These are phyloP conservation scores for Nigrograna mackinnonii DNA, from an alignment of 2,329 filamentous ascomycete genomes.

Conservation along the genomic window DNA sequence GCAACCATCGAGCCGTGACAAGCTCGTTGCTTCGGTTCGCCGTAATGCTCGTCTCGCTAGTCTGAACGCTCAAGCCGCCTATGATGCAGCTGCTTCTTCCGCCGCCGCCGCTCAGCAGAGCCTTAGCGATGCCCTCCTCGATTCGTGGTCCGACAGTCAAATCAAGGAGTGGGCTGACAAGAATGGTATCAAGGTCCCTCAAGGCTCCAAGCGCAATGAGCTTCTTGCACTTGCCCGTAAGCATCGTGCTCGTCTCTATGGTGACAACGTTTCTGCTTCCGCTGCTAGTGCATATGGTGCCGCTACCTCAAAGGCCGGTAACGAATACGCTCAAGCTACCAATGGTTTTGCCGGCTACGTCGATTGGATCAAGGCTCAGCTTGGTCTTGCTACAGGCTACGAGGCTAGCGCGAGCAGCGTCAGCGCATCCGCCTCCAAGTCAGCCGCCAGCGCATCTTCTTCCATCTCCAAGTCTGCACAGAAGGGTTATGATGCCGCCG, in stretches of 20 bases:
- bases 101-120: slow-evolving; percentile 67
- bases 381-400: slow-evolving; percentile 48
- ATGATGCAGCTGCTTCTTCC: slow-evolving; percentile 48
- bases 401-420: slow-evolving; percentile 24
- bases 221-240: slow-evolving; percentile 87
- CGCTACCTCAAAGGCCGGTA: slow-evolving; percentile 63
- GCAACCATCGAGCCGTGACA: slow-evolving; percentile 82
- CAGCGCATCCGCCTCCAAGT: slow-evolving; percentile 26
- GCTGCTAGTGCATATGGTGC: slow-evolving; percentile 47
- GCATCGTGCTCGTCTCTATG: slow-evolving; percentile 73
- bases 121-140: slow-evolving; percentile 81
- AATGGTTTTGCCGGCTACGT: slow-evolving; percentile 48
- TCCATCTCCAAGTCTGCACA: slow-evolving; percentile 28
- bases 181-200: slow-evolving; percentile 86
- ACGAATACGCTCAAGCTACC: slow-evolving; percentile 71
- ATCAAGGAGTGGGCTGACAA: slow-evolving; percentile 93
- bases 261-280: slow-evolving; percentile 59
- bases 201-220: slow-evolving; percentile 89
- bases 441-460: slow-evolving; percentile 19
- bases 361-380: slow-evolving; percentile 49
- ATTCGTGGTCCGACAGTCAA: slow-evolving; percentile 86
- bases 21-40: slow-evolving; percentile 84
- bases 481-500: slow-evolving; percentile 35
- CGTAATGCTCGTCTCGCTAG: slow-evolving; percentile 85
- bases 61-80: slow-evolving; percentile 63